phyloP scores from a whole-genome alignment of 345 rosid genomes.

The Conringia planisiliqua region DNA sequence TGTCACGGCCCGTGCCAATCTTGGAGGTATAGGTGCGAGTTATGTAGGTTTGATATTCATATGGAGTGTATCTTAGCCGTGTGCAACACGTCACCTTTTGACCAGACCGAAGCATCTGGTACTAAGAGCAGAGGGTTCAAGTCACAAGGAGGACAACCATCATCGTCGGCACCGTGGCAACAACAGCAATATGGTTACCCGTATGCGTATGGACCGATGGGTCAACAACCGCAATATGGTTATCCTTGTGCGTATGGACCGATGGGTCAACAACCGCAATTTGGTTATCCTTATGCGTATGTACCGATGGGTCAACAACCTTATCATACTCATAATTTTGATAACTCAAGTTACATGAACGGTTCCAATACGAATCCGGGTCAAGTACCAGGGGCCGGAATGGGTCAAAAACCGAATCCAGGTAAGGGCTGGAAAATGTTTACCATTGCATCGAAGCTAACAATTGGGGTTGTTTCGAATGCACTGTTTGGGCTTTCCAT shows the following conservation, averaged over 20 bases:
- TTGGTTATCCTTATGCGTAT: background rate
- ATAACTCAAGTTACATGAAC: background rate
- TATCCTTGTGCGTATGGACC: background rate
- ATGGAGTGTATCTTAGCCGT: slow-evolving; percentile 31
- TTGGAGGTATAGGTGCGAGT: slow-evolving; percentile 42
- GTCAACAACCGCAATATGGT: background rate
- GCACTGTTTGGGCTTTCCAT: slow-evolving; percentile 10
- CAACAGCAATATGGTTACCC: slow-evolving; percentile 5
- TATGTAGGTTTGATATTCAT: slow-evolving; percentile 39
- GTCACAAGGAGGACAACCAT: background rate
- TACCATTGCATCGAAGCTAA: slow-evolving; percentile 24
- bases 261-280: background rate
- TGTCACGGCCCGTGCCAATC: slow-evolving; percentile 29
- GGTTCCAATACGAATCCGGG: background rate
- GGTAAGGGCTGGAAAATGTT: slow-evolving; percentile 33
- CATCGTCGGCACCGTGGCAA: background rate
- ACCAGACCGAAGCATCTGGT: background rate
- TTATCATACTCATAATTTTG: background rate
- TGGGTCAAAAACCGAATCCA: slow-evolving; percentile 2
- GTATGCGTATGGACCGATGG: background rate
- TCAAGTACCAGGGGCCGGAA: background rate
- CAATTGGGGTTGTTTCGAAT: slow-evolving; percentile 21
- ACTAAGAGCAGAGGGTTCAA: background rate
- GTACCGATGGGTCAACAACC: slow-evolving; percentile 6
- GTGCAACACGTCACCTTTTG: slow-evolving; percentile 18